phyloP scores from a whole-genome alignment of 2,329 filamentous ascomycete species.

The Pseudocercospora cruenta region DNA sequence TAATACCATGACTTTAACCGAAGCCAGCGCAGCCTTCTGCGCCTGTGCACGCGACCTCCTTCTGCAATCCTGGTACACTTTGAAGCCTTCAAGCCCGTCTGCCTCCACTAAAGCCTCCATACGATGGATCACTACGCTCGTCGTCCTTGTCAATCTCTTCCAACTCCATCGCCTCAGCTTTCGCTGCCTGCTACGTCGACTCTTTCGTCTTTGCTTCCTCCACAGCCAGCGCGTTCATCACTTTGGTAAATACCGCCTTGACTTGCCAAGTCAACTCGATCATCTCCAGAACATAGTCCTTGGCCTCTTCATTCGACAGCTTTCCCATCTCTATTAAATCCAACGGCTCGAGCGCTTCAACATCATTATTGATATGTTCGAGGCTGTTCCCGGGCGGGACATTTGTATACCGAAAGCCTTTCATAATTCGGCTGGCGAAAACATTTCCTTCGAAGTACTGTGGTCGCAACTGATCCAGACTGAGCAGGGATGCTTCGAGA shows the following conservation, averaged over 20 bases:
- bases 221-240: neutral
- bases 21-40: neutral
- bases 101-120: neutral
- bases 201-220: neutral
- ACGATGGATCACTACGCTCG: neutral
- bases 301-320: neutral
- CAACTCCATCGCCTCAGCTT: neutral
- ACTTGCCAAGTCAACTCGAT: neutral
- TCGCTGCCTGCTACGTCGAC: neutral
- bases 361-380: neutral
- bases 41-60: neutral
- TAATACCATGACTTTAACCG: neutral
- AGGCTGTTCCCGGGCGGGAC: neutral
- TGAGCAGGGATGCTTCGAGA: neutral
- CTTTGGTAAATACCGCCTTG: neutral
- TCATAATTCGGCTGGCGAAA: neutral
- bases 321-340: neutral
- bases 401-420: neutral
- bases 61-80: neutral
- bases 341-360: neutral
- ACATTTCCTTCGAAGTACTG: neutral
- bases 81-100: neutral
- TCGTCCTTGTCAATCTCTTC: neutral
- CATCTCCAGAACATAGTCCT: conserved; percentile 1
- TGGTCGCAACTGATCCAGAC: neutral